Base-by-base conservation (phyloP, 2,329 filamentous ascomycete species). In the Leptoxyphium fumago region DNA sequence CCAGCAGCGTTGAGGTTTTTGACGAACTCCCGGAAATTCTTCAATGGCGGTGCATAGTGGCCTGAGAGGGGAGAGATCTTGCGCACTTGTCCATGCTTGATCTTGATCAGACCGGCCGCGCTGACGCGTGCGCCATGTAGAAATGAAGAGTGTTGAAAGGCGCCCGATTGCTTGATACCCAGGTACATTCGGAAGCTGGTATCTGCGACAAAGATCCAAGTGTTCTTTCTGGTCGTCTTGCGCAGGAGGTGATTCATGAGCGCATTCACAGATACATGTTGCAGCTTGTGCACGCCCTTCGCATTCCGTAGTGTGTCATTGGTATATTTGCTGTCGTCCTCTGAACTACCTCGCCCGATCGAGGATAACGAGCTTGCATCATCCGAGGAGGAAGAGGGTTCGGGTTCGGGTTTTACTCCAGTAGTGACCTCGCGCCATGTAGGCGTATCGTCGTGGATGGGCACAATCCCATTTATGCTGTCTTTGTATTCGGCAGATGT, bases 141-240 rank as follows among this genome's bases (percentile, higher is more conserved):
- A 55, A 95, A 94, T 0, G 84, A 91, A 10, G 82, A 88, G 62
- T 94, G 88, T 55, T 94, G 88, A 56, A 95, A 95, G 4, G 83
- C 78, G 10, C 88, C 88, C 3, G 79, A 82, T 60, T 84, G 78
- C 57, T 95, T 94, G 67, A 94, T 91, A 40, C 87, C 87, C 29
- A 94, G 78, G 60, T 94, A 94, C 0, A 94, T 69, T 1, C 84
- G 77, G 60, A 88, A 91, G 1, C 76, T 81, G 1, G 84, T 89
- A 62, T 94, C 87, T 18, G 83, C 82, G 7, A 88, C 87, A 55
- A 94, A 95, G 50, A 94, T 93, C 88, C 88, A 94, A 4, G 84
- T 91, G 56, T 89, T 88, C 49, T 86, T 86, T 61, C 80, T 83
- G 34, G 87, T 82, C 0, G 82, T 80, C 50, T 84, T 82, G 47